Base-by-base conservation (phyloP, 345 rosid genomes). In the Eucalyptus brandiana region DNA sequence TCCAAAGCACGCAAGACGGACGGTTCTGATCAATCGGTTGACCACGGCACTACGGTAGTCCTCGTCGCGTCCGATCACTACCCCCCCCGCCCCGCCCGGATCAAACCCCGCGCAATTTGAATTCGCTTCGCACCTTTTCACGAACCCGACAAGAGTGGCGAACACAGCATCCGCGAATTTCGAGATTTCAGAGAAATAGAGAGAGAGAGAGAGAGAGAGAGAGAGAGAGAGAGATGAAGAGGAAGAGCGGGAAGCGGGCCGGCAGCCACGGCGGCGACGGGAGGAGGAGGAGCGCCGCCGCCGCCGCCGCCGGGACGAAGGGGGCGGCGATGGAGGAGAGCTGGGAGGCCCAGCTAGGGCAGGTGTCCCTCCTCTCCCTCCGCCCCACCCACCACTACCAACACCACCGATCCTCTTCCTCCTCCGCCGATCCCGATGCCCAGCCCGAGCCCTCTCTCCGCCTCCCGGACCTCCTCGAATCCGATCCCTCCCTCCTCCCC, bases 331-430 rank as follows among this genome's bases (percentile, higher is more conserved):
- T 94, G 80, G 94, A 90, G 58, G 87, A 89, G 58, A 94, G 91
- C 88, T 62, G 91, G 76, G 94, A 93, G 90, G 89, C 91, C 88
- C 96, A 94, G 89, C 91, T 92, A 37, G 95, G 93, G 76, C 90
- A 92, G 80, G 37, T 90, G 87, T 94, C 91, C 47, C 91, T 62
- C 32, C 88, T 76, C 47, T 40, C 83, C 42, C 47, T 76, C 83
- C 45, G 26, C 83, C 83, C 47, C 45, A 40, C 7, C 45, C 26
- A n/a, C 11, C 76, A 62, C 87, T 12, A 48, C 49, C 49, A 48
- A 48, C 87, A 30, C 69, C 32, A n/a, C 24, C 87, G 8, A 87
- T 60, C n/a, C 30, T 85, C 87, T 58, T 83, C 30, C 62, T 56
- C 62, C 62, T 56, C 6, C 62, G 62, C 30, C 62, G 62, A 56